Evolutionary conservation across 352 stramenopile species (phyloP), one percentile per base, ranked within the genome.

Genomic region (Phytophthora chlamydospora): DNA sequence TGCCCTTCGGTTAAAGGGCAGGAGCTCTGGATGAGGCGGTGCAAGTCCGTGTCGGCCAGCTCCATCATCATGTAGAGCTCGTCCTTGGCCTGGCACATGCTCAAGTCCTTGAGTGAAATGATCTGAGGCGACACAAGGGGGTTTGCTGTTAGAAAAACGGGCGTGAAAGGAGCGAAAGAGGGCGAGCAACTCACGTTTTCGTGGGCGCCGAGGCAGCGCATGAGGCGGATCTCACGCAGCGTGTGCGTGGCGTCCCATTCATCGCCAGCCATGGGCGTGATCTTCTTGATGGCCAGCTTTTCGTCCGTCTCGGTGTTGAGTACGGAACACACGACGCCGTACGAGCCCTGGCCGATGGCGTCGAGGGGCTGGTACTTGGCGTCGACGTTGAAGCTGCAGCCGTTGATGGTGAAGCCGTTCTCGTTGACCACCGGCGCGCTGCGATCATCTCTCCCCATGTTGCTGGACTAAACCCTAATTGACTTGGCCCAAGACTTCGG

Each of bases 41-140:
- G 90, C 35, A 98, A 78, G 66, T 98, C 94, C 14, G 88, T 98
- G 68, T 98, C 95, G 4, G 96, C 88, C 21, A 98, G 78, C 65
- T 98, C 91, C 94, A 98, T 98, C 69, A 97, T 95, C 75, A 98
- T 98, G 71, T 98, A 98, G 29, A 98, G 75, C 73, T 98, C 94
- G 65, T 98, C 92, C 50, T 97, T 93, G 40, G 88, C 75, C 48
- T 97, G 88, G 57, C 92, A 96, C 70, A 96, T 91, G 59, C 85
- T 93, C 64, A 97, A 69, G 62, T 97, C 88, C 55, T 94, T 92
- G 36, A 96, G 68, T 14, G 82, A 90, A 57, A 97, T 94, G 68
- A 98, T 93, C 83, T 94, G 57, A 41, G 49, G 33, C 17, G 9
- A 31, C 21, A 45, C 55, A 29, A 49, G 3, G 4, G 12, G 39